These are phyloP conservation scores for Vaccinium vitisidaea DNA, from an alignment of 148 eudicot genomes.

Conservation along the genomic window DNA sequence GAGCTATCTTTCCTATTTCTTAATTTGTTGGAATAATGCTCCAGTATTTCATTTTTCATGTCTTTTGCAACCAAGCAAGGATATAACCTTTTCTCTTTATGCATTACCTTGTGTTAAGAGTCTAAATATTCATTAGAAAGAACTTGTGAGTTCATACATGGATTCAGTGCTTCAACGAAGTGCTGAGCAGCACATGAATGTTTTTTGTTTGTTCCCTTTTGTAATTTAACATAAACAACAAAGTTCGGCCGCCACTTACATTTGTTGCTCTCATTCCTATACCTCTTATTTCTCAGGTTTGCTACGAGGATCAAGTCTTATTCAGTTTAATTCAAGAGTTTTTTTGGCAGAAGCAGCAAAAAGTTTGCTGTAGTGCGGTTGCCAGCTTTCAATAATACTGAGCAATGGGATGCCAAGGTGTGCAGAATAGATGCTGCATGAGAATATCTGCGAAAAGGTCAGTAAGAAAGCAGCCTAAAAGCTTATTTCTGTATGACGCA, in stretches of 20 bases:
- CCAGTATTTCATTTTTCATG: background rate
- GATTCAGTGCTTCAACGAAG: background rate
- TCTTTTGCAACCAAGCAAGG: background rate
- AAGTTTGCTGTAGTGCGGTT: slow-evolving; percentile 25
- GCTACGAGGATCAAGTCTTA: slow-evolving; percentile 17
- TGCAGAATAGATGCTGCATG: slow-evolving; percentile 48
- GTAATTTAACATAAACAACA: background rate
- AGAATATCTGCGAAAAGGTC: slow-evolving; percentile 42
- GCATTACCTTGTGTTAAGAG: background rate
- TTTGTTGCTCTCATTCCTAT: background rate
- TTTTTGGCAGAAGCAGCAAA: slow-evolving; percentile 27
- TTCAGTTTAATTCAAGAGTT: slow-evolving; percentile 28
- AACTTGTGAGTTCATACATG: background rate
- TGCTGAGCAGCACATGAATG: background rate
- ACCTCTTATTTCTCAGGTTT: background rate
- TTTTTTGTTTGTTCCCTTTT: background rate
- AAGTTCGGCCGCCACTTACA: background rate
- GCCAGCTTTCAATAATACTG: slow-evolving; percentile 33
- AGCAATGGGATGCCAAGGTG: slow-evolving; percentile 35
- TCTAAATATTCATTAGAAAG: background rate
- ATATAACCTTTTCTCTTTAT: background rate
- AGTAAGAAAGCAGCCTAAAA: slow-evolving; percentile 38
- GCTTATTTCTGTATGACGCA: slow-evolving; percentile 39
- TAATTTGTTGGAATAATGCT: background rate
- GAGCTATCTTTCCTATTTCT: background rate